These are phyloP conservation scores for Gorgonomyces haynaldii DNA, from an alignment of 192 early-diverging fungal species.

Conservation along the genomic window DNA sequence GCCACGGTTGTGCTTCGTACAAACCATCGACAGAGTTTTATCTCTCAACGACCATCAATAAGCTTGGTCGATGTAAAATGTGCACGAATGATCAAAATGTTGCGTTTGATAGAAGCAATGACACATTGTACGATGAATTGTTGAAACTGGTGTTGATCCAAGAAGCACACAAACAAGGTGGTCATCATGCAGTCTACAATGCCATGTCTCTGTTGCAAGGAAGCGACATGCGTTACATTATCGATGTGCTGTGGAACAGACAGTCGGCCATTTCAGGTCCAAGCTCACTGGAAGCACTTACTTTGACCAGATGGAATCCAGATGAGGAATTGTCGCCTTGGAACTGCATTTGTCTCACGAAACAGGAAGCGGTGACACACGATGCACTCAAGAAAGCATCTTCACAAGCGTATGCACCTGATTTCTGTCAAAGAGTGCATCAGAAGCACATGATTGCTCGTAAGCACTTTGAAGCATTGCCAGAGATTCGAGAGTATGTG, in stretches of 20 bases:
- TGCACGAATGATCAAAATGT: conserved; percentile 38
- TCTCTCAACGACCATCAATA: conserved; percentile 42
- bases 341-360: conserved; percentile 46
- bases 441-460: conserved; percentile 37
- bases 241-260: conserved; percentile 42
- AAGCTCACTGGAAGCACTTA: conserved; percentile 26
- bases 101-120: conserved; percentile 37
- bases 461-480: conserved; percentile 38
- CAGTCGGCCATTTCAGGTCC: conserved; percentile 31
- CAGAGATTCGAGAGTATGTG: conserved; percentile 34
- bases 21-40: conserved; percentile 48
- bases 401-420: conserved; percentile 30
- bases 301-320: conserved; percentile 39
- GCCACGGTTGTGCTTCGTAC: conserved; percentile 43
- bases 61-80: conserved; percentile 42
- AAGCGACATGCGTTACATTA: conserved; percentile 39
- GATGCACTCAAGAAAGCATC: conserved; percentile 21
- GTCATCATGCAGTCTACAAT: conserved; percentile 24
- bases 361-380: conserved; percentile 40
- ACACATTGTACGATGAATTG: conserved; percentile 37
- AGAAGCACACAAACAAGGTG: conserved; percentile 20
- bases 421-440: conserved; percentile 37
- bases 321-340: conserved; percentile 32
- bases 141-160: conserved; percentile 29
- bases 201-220: conserved; percentile 41